These are phyloP conservation scores for Amanita muscaria DNA, from an alignment of 768 basidiomycete species.

Conservation along the genomic window DNA sequence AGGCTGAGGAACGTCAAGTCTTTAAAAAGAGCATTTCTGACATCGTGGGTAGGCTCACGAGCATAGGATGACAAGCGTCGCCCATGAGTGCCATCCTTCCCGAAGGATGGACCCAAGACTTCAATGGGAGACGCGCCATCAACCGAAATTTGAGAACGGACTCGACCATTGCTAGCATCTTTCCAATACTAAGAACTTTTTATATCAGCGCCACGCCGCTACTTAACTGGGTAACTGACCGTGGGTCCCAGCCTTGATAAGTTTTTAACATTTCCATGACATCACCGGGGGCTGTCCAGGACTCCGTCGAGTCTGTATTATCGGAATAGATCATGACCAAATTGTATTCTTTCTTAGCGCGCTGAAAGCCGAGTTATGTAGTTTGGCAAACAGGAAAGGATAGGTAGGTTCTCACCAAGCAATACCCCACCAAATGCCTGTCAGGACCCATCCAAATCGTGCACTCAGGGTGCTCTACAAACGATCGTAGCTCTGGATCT, in stretches of 20 bases:
- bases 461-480: constrained; percentile 46
- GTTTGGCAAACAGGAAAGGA: not conserved
- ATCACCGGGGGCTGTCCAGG: constrained; percentile 35
- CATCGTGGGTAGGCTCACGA: constrained; percentile 27
- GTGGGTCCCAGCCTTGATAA: constrained; percentile 40
- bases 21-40: not conserved
- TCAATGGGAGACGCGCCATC: constrained; percentile 39
- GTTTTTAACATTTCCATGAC: constrained; percentile 38
- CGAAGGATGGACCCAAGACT: constrained; percentile 37
- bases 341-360: constrained; percentile 35
- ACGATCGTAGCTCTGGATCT: constrained; percentile 41
- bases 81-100: constrained; percentile 40
- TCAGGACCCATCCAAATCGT: constrained; percentile 53
- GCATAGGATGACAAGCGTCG: constrained; percentile 52
- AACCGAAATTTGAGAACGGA: constrained; percentile 39
- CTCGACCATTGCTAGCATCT: constrained; percentile 35
- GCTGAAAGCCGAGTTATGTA: constrained; percentile 10
- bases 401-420: constrained; percentile 19
- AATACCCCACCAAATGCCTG: constrained; percentile 29
- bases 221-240: constrained; percentile 18
- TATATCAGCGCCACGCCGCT: not conserved
- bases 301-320: constrained; percentile 29
- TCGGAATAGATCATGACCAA: constrained; percentile 36
- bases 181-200: constrained; percentile 28
- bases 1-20: constrained; percentile 23